Evolutionary conservation across 345 rosid genomes (phyloP).

Genomic region (Hibiscus mutabilis): DNA sequence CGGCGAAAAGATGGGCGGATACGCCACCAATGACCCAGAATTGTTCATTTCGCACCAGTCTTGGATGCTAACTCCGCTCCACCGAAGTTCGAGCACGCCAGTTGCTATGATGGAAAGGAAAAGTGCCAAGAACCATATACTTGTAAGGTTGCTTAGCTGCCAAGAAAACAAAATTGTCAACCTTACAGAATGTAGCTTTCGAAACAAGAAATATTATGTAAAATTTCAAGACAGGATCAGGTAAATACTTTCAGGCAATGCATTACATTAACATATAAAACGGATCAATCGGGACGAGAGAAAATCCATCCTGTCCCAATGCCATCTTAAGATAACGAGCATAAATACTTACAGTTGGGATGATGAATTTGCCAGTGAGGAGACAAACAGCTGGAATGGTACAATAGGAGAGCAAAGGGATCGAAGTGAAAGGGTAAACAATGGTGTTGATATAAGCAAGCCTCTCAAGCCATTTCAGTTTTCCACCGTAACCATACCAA

Average conservation of each 20-base stretch:
- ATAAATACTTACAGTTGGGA: constrained; percentile 51
- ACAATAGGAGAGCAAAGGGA: constrained; percentile 83
- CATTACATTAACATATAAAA: too few species aligned
- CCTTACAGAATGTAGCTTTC: background rate
- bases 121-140: constrained; percentile 81
- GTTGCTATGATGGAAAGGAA: constrained; percentile 85
- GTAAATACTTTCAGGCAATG: too few species aligned
- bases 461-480: constrained; percentile 79
- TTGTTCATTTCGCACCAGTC: constrained; percentile 93
- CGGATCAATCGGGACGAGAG: too few species aligned
- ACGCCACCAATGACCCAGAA: constrained; percentile 98
- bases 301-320: too few species aligned
- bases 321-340: too few species aligned
- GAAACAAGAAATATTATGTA: too few species aligned
- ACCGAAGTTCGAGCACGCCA: constrained; percentile 72
- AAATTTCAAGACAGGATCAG: too few species aligned
- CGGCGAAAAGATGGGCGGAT: constrained; percentile 92
- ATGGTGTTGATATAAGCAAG: constrained; percentile 88
- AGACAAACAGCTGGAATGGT: constrained; percentile 90
- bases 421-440: constrained; percentile 93
- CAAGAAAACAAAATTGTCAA: background rate
- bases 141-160: constrained; percentile 76
- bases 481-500: constrained; percentile 97
- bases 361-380: constrained; percentile 87
- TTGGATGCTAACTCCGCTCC: constrained; percentile 82